Conservation (phyloP, 2,329 filamentous ascomycete genomes). For the Exophiala dermatitidis region DNA sequence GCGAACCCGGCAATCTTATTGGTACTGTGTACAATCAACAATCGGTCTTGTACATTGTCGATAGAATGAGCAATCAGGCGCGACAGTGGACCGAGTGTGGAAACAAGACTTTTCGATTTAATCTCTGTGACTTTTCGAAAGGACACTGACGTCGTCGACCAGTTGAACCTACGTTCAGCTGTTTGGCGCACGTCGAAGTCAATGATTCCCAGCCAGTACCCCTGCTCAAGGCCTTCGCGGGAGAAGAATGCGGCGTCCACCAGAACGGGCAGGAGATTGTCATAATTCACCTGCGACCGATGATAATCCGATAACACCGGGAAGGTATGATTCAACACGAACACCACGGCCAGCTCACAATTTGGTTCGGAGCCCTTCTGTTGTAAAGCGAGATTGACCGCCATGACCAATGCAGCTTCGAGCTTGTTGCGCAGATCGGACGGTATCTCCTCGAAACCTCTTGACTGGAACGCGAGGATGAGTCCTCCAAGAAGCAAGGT, state of each 20-base stretch:
- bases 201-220: slow-evolving; percentile 65
- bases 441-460: slow-evolving; percentile 48
- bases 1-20: slow-evolving; percentile 63
- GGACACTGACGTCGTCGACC: slow-evolving; percentile 54
- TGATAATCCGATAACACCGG: slow-evolving; percentile 59
- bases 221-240: slow-evolving; percentile 65
- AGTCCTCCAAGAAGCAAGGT: slow-evolving; percentile 72
- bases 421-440: slow-evolving; percentile 58
- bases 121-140: slow-evolving; percentile 52
- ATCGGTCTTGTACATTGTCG: slow-evolving; percentile 47
- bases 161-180: slow-evolving; percentile 52
- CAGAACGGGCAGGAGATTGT: slow-evolving; percentile 62
- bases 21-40: slow-evolving; percentile 37
- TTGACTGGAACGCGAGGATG: slow-evolving; percentile 58
- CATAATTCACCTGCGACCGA: slow-evolving; percentile 55
- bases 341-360: slow-evolving; percentile 50
- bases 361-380: slow-evolving; percentile 48
- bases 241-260: slow-evolving; percentile 62
- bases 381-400: slow-evolving; percentile 65
- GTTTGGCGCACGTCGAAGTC: slow-evolving; percentile 58
- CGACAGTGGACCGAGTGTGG: slow-evolving; percentile 56
- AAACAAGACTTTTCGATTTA: slow-evolving; percentile 50
- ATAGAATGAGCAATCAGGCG: slow-evolving; percentile 56
- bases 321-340: slow-evolving; percentile 72
- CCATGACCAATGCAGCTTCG: slow-evolving; percentile 65